Base-by-base conservation (phyloP, 306 rosid genomes). In the Luffa aegyptiaca region DNA sequence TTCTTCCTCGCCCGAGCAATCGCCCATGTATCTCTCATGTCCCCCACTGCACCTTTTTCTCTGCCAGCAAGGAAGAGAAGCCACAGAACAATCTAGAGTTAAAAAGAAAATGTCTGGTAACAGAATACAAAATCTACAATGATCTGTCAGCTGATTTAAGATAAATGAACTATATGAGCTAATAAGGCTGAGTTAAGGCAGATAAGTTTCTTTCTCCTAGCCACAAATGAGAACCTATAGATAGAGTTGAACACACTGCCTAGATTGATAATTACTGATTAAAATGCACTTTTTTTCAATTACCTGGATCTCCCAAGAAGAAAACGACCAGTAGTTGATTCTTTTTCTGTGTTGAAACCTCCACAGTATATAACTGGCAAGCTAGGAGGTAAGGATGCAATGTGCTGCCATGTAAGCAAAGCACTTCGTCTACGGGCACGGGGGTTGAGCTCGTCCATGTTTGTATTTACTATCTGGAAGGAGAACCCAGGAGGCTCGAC, bases 341-440 rank as follows among this genome's bases (percentile, higher is more conserved):
- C 99, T 84, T 96, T 96, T 78, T 89, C 93, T 41, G 98, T 87
- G 89, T 96, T 96, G 88, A 96, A 96, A 68, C 97, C 99, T 82
- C 99, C 99, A 58, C 98, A 91, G 80, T 96, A 96, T 75, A 96
- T 85, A 80, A 96, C 99, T 5, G 99, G 94, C 81, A 96, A 85
- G 91, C 81, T 89, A 77, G 99, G 99, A 68, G 99, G 99, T 77
- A 93, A 84, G 59, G 99, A 96, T 82, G 99, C 99, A 59, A 96
- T 93, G 86, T 96, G 99, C 88, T 96, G 99, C 99, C 99, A 96
- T 35, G 98, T 96, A 68, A 96, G 99, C 81, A 96, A 85, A 80
- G 99, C 98, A 87, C 99, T 93, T 57, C 98, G 90, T 74, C 99
- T 84, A 52, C 97, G 97, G 6, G 98, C 93, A 72, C 98, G 99